Evolutionary conservation across 2,329 filamentous ascomycete species (phyloP), one percentile per base, ranked within the genome.

Genomic region (Aureobasidium sp.): DNA sequence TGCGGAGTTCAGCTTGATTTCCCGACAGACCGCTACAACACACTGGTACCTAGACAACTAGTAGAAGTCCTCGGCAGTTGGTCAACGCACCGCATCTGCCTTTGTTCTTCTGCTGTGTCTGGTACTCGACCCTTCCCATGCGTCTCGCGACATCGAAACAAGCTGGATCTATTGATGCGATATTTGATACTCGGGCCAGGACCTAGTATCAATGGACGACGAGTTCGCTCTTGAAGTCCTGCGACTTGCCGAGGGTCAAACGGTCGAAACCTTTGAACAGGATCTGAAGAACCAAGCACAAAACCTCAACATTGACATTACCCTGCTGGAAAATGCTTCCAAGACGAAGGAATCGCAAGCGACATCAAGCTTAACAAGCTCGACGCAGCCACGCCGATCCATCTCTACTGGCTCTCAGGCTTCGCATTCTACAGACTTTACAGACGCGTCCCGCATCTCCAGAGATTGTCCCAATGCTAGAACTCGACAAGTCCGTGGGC

Each of bases 361-460:
- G 20, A 53, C 41, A 14, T 55, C 64, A 1, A 52, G 44, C 17
- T 20, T 61, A 22, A 64, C 60, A 22, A 41, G 57, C 29, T 61
- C 60, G 15, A 63, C 56, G 42, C 53, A 58, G 22, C 65, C 66
- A 37, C 66, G 70, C 29, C 64, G 69, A 12, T 74, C 72, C 14
- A 67, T 68, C 34, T 73, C 72, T 1, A 63, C 71, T 34, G 67
- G 68, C 27, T 74, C 72, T 5, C 62, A 65, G n/a, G 66, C 66
- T 5, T 74, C 72, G 27, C 68, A 69, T 14, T 74, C 71, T 0
- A 74, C 72, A 1, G 71, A 69, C 36, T 64, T 73, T 53, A 70
- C 68, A n/a, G 68, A 66, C 47, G 66, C 67, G 63, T 74, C 72
- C 3, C 68, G 71, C 29, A 39, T 63, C n/a, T 73, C 71, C 34